Evolutionary conservation across 2,329 filamentous ascomycete genomes (phyloP).

Genomic region (Pyrenophora seminiperda): DNA sequence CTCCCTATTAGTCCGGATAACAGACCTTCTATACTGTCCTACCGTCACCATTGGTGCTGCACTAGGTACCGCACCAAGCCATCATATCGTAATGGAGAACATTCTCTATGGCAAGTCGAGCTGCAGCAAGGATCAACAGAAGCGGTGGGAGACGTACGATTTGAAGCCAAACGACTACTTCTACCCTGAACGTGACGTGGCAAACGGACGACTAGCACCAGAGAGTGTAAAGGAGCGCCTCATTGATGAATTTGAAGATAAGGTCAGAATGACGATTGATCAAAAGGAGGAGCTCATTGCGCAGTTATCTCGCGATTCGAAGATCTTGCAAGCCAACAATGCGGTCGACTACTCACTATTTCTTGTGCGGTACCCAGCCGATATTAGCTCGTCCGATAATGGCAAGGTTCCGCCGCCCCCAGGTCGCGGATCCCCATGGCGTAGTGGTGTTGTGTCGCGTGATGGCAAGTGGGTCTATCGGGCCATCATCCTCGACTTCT

Average conservation of each 20-base stretch:
- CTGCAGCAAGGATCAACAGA: constrained; percentile 48
- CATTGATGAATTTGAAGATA: constrained; percentile 70
- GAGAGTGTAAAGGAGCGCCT: constrained; percentile 69
- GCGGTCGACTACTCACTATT: constrained; percentile 79
- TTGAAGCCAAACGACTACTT: constrained; percentile 77
- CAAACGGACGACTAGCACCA: constrained; percentile 65
- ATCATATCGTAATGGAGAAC: constrained; percentile 82
- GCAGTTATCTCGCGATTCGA: constrained; percentile 65
- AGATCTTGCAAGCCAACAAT: constrained; percentile 65
- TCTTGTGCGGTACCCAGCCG: constrained; percentile 62
- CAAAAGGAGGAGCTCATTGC: constrained; percentile 63
- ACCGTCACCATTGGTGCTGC: constrained; percentile 63
- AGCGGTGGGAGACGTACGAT: constrained; percentile 73
- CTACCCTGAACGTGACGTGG: constrained; percentile 74
- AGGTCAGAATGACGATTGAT: constrained; percentile 61
- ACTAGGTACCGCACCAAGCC: constrained; percentile 66
- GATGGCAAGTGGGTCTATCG: constrained; percentile 71
- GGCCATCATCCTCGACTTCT: constrained; percentile 73
- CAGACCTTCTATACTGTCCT: constrained; percentile 67
- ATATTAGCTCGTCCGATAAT: constrained; percentile 32
- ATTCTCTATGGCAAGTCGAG: constrained; percentile 64
- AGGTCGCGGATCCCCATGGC: constrained; percentile 57
- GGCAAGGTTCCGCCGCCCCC: constrained; percentile 43
- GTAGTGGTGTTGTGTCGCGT: constrained; percentile 63
- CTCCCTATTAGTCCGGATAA: constrained; percentile 72